Base-by-base conservation (phyloP, 495 filamentous ascomycete species). In the Podospora appendiculata region DNA sequence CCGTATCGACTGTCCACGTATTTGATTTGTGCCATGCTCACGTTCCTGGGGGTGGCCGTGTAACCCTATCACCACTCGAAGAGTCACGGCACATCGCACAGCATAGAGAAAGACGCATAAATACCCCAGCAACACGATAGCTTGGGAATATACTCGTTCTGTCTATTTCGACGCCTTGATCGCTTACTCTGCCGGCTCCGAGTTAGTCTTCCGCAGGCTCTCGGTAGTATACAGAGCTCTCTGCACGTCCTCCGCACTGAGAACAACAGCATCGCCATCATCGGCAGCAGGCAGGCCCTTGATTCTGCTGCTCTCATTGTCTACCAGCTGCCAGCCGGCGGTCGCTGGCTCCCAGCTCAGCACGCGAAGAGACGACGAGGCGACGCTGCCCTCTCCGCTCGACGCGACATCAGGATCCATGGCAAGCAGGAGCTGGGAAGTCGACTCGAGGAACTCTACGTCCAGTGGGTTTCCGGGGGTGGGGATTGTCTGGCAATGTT, bases 221-320 rank as follows among this genome's bases (percentile, higher is more conserved):
- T 82, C 85, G 45, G 89, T 68, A 3, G 74, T 73, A 67, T 95
- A 95, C 48, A 95, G 55, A 0, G 83, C 66, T 44, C 82, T 80
- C 11, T 76, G 70, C 19, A 85, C 53, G 39, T 76, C 67, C 38
- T 72, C 62, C 13, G 69, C 58, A 14, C 52, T 54, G 7, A 38
- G 25, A 25, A 25, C 25, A 25, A 5, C 25, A 25, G 25, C 25
- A 25, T 25, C 25, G 25, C 25, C 25, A 25, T 25, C 25, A 25
- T 25, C 25, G 25, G 25, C 25, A 5, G 5, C 25, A 25, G 25
- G 25, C 25, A 25, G 25, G 25, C 25, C 25, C 25, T 25, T 53
- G 43, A 79, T 58, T 13, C 62, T 47, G 36, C 60, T 18, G 16
- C 74, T 50, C 19, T 52, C 36, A 38, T 13, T 13, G 7, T 13